These are phyloP conservation scores for Microdochium nivale DNA, from an alignment of 2,329 filamentous ascomycete genomes.

Conservation along the genomic window DNA sequence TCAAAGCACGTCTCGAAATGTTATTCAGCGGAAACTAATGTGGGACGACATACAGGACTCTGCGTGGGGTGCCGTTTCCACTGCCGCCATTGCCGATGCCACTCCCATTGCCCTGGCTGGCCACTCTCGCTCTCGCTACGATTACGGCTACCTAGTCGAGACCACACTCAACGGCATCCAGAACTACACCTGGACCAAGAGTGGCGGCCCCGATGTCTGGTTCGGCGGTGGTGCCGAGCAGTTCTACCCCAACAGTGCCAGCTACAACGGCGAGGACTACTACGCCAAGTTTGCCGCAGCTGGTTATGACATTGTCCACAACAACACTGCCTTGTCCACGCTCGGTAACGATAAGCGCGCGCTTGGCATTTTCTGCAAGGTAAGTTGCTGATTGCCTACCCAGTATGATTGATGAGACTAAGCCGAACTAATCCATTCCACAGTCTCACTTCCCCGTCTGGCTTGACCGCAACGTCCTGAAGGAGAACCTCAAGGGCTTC, in stretches of 20 bases:
- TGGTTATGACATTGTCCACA: slow-evolving; percentile 63
- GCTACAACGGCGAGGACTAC: slow-evolving; percentile 66
- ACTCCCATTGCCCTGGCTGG: slow-evolving; percentile 68
- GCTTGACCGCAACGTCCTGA: slow-evolving; percentile 79
- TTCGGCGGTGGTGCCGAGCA: slow-evolving; percentile 79
- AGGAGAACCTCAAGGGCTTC: slow-evolving; percentile 55
- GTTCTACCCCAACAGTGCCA: slow-evolving; percentile 57
- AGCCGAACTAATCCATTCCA: background rate
- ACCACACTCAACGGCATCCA: slow-evolving; percentile 66
- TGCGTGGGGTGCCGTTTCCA: slow-evolving; percentile 61
- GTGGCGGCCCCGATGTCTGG: slow-evolving; percentile 68
- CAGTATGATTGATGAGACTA: background rate
- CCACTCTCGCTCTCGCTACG: slow-evolving; percentile 61
- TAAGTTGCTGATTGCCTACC: slow-evolving; percentile 22
- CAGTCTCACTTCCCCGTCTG: slow-evolving; percentile 61
- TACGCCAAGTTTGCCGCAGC: slow-evolving; percentile 67
- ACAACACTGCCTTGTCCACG: slow-evolving; percentile 61
- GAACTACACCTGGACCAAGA: slow-evolving; percentile 76
- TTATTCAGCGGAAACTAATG: slow-evolving; percentile 7
- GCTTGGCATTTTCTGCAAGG: slow-evolving; percentile 69
- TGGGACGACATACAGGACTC: slow-evolving; percentile 30
- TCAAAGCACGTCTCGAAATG: too few species aligned
- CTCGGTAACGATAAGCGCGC: slow-evolving; percentile 52
- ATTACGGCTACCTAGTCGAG: slow-evolving; percentile 67
- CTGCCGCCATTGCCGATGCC: slow-evolving; percentile 74